Evolutionary conservation across 768 basidiomycete genomes (phyloP), one percentile per base, ranked within the genome.

Genomic region (Auricularia cornea): DNA sequence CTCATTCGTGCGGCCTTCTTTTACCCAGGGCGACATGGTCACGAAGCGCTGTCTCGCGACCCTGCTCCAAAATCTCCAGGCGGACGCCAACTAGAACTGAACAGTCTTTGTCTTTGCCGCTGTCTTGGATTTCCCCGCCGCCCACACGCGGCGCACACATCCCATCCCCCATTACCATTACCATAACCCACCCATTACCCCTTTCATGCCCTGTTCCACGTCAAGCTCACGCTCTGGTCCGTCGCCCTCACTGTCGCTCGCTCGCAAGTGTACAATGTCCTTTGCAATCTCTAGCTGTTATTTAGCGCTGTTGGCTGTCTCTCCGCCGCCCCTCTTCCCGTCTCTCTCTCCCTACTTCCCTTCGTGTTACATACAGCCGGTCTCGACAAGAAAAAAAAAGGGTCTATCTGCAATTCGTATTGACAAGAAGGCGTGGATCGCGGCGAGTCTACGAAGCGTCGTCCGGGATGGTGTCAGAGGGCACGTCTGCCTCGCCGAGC

Each of bases 31-130:
- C 59, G 97, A 99, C 71, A 93, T 96, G 88, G 97, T 98, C 67
- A 99, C 97, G 30, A 96, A 95, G 78, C 84, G 93, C 70, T 95
- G 93, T 75, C 80, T 96, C 64, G 90, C 91, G 57, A 94, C 92
- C 33, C 81, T 96, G 33, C 81, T 95, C 64, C 89, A 92, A 75
- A 94, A 96, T 74, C 79, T 96, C 18, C 65, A 67, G 41, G 33
- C 62, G 26, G 64, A 65, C 26, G 61, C 61, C 28, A 59, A 60
- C 56, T 62, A 62, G 29, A 31, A n/a, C n/a, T n/a, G n/a, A n/a
- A 57, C n/a, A 52, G 51, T 28, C 51, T 52, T 38, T 38, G 51
- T 28, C 51, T 52, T 38, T 38, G 35, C 35, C 35, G 35, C 35
- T 38, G 35, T 38, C 35, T 38, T 38, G 35, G 35, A 38, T 38